A percentile compares a stretch with the other conserved stretches of the same genome.
Conservation (phyloP, 1,139 yeast genomes). For the Wickerhamomyces sp. region DNA sequence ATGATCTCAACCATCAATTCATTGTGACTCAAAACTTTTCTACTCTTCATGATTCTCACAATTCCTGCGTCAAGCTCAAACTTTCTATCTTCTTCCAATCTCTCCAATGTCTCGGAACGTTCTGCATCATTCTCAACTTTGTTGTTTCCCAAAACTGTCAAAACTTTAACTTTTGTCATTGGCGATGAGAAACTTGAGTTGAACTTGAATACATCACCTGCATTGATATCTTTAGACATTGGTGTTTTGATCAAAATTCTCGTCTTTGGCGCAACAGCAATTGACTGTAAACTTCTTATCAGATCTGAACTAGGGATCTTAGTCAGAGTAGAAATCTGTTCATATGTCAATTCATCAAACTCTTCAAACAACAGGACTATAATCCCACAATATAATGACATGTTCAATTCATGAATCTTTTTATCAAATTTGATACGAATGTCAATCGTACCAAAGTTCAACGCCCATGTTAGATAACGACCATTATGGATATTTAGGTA, state of each 20-base stretch:
- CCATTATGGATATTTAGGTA: conserved; percentile 67
- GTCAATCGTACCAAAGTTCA: conserved; percentile 78
- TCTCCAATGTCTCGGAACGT: conserved; percentile 27
- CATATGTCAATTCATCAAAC: conserved; percentile 48
- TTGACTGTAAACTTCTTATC: conserved; percentile 73
- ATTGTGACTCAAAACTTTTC: conserved; percentile 57
- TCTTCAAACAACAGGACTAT: conserved; percentile 67
- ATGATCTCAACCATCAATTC: conserved; percentile 65
- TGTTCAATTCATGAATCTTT: conserved; percentile 70
- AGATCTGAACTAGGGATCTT: conserved; percentile 70
- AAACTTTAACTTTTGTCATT: conserved; percentile 66
- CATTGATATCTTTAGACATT: conserved; percentile 64
- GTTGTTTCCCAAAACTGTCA: conserved; percentile 49
- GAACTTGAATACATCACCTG: conserved; percentile 59
- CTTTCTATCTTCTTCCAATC: conserved; percentile 41
- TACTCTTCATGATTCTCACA: conserved; percentile 80
- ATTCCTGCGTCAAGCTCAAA: conserved; percentile 82
- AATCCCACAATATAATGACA: conserved; percentile 78
- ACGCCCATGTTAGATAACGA: conserved; percentile 77
- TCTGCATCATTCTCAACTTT: conserved; percentile 35
- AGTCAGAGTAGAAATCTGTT: conserved; percentile 62
- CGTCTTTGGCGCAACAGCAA: conserved; percentile 80
- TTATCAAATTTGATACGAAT: conserved; percentile 62
- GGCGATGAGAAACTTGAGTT: conserved; percentile 72
- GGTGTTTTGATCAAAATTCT: conserved; percentile 70